A percentile compares a stretch with the other conserved stretches of the same genome.
These are phyloP conservation scores for Anethum foeniculum DNA, from an alignment of 140 eudicot genomes.

Conservation along the genomic window DNA sequence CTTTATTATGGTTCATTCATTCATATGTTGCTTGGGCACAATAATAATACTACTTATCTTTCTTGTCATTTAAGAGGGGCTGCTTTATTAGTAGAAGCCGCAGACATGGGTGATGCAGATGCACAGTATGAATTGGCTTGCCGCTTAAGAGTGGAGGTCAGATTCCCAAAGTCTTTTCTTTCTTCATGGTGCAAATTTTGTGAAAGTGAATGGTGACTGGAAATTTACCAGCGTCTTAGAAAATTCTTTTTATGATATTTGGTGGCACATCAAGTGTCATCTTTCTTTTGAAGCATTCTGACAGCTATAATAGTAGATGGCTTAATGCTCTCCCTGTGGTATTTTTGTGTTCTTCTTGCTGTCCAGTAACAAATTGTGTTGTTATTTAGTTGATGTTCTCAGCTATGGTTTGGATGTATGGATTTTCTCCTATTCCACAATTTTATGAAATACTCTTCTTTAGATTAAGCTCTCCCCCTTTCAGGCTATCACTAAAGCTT, in stretches of 20 bases:
- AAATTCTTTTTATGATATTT: background rate
- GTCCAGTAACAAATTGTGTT: background rate
- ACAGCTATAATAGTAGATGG: background rate
- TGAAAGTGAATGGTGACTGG: background rate
- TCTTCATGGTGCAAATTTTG: background rate
- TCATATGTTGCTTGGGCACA: background rate
- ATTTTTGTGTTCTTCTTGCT: background rate
- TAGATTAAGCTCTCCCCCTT: background rate
- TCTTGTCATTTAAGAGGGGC: slow-evolving; percentile 51
- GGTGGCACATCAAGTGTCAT: background rate
- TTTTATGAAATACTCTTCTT: background rate
- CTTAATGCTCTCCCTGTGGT: background rate
- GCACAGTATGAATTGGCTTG: slow-evolving; percentile 80
- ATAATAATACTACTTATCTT: background rate
- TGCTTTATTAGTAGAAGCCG: slow-evolving; percentile 92
- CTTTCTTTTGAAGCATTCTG: background rate
- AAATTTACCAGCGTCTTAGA: background rate
- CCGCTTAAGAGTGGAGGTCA: slow-evolving; percentile 70
- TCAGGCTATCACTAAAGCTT: background rate
- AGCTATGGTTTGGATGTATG: background rate
- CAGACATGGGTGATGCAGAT: slow-evolving; percentile 92
- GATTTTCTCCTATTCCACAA: background rate
- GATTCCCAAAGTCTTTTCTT: slow-evolving; percentile 1
- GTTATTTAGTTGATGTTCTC: background rate
- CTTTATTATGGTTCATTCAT: background rate